Evolutionary conservation across 1,284 basidiomycete genomes (phyloP).

Genomic region (Rhodotorula sp.): DNA sequence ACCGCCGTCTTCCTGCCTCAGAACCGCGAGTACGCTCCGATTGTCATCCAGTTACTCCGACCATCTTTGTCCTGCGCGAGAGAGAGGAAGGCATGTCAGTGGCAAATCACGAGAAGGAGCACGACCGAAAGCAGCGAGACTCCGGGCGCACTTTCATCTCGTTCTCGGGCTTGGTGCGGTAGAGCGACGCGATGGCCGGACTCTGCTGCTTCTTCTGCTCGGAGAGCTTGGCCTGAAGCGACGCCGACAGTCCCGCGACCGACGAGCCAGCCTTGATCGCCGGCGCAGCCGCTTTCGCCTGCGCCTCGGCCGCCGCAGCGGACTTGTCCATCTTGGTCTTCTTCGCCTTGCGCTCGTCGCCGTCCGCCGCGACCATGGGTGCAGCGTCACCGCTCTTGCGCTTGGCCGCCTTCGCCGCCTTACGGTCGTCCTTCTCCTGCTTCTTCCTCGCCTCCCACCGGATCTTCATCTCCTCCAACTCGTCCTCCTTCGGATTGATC

Average conservation of each 20-base stretch:
- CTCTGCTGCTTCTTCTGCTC: slow-evolving; percentile 39
- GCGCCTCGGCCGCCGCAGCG: background rate
- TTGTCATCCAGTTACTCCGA: slow-evolving; percentile 39
- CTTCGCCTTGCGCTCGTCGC: slow-evolving; percentile 4
- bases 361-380: background rate
- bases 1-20: background rate
- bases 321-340: slow-evolving; percentile 20
- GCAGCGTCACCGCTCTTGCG: slow-evolving; percentile 11
- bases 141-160: slow-evolving; percentile 31
- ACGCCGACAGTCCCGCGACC: slow-evolving; percentile 31
- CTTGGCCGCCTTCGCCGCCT: slow-evolving; percentile 37
- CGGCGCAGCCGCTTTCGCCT: slow-evolving; percentile 5
- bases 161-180: slow-evolving; percentile 25
- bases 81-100: background rate
- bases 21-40: slow-evolving; percentile 34
- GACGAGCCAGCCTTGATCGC: slow-evolving; percentile 34
- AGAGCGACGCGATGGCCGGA: slow-evolving; percentile 35
- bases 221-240: slow-evolving; percentile 38
- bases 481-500: slow-evolving; percentile 41
- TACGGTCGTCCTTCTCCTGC: slow-evolving; percentile 38
- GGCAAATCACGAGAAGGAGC: background rate
- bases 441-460: slow-evolving; percentile 25
- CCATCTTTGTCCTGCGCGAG: slow-evolving; percentile 35
- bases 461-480: slow-evolving; percentile 24
- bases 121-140: background rate